Evolutionary conservation across 192 early-diverging fungal genomes (phyloP).

Genomic region (Backusella circina): DNA sequence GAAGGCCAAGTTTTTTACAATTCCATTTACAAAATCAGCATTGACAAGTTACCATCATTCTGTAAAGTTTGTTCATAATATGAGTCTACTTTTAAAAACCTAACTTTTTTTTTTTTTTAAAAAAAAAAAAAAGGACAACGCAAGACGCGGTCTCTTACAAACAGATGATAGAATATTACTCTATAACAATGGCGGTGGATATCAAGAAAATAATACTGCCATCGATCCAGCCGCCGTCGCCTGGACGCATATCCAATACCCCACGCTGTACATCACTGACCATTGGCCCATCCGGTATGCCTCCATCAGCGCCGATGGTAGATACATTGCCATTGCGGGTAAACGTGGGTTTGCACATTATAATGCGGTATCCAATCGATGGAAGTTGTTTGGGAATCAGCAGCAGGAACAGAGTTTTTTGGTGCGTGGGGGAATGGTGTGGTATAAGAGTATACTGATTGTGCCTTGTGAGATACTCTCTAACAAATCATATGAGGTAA

Average conservation of each 20-base stretch:
- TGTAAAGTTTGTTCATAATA: constrained; percentile 11
- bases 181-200: constrained; percentile 53
- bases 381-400: constrained; percentile 92
- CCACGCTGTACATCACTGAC: constrained; percentile 67
- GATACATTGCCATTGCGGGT: constrained; percentile 83
- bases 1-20: constrained; percentile 36
- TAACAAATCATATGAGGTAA: constrained; percentile 18
- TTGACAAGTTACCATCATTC: constrained; percentile 38
- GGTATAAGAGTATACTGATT: constrained; percentile 69
- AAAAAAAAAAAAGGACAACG: constrained; percentile 66
- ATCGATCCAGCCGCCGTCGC: constrained; percentile 66
- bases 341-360: constrained; percentile 79
- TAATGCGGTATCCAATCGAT: constrained; percentile 63
- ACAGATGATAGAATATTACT: constrained; percentile 65
- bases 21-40: constrained; percentile 57
- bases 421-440: constrained; percentile 66
- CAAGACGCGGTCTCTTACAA: constrained; percentile 53
- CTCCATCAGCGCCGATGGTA: constrained; percentile 63
- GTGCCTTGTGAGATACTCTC: constrained; percentile 57
- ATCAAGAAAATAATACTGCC: constrained; percentile 56
- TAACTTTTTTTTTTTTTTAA: not conserved
- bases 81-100: too few species aligned
- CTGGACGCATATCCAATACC: constrained; percentile 65
- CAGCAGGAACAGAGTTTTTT: constrained; percentile 70
- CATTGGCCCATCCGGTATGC: constrained; percentile 85